Conservation (phyloP, 129 eudicot genomes). For the Erigeron canadensis region DNA sequence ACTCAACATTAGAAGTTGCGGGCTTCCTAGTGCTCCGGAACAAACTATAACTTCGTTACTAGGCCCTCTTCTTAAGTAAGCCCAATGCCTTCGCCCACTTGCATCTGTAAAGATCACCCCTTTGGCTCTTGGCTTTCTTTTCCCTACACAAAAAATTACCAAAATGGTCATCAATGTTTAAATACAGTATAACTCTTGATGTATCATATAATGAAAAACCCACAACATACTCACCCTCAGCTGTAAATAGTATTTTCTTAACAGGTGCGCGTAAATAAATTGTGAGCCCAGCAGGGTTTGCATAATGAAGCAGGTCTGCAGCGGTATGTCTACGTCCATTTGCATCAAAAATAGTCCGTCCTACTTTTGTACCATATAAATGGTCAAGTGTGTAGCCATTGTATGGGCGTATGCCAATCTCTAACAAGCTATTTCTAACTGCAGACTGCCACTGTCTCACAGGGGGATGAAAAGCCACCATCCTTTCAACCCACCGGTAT, state of each 20-base stretch:
- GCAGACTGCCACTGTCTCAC: constrained; percentile 82
- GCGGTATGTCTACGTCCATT: constrained; percentile 69
- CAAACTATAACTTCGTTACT: constrained; percentile 69
- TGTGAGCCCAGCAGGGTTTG: constrained; percentile 55
- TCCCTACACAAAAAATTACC: constrained; percentile 34
- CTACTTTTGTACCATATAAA: constrained; percentile 73
- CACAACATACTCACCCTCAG: constrained; percentile 38
- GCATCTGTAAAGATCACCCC: constrained; percentile 76
- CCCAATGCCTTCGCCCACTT: constrained; percentile 58
- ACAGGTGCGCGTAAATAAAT: constrained; percentile 68
- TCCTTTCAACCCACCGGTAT: constrained; percentile 73
- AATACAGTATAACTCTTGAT: neutral
- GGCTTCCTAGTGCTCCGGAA: constrained; percentile 91
- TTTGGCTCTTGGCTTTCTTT: constrained; percentile 51
- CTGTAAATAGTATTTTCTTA: constrained; percentile 57
- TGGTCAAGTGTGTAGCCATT: constrained; percentile 88
- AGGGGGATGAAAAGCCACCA: constrained; percentile 67
- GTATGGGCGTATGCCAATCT: constrained; percentile 67
- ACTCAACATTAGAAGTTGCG: constrained; percentile 85
- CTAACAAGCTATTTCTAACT: constrained; percentile 66
- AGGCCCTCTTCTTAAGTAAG: constrained; percentile 50
- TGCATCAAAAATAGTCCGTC: constrained; percentile 73
- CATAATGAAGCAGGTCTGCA: constrained; percentile 67
- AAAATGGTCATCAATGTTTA: constrained; percentile 5
- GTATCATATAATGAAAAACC: neutral